Evolutionary conservation across 176 grass and related monocot species (phyloP), one percentile per base, ranked within the genome.

Genomic region (Rhynchospora tenuis): DNA sequence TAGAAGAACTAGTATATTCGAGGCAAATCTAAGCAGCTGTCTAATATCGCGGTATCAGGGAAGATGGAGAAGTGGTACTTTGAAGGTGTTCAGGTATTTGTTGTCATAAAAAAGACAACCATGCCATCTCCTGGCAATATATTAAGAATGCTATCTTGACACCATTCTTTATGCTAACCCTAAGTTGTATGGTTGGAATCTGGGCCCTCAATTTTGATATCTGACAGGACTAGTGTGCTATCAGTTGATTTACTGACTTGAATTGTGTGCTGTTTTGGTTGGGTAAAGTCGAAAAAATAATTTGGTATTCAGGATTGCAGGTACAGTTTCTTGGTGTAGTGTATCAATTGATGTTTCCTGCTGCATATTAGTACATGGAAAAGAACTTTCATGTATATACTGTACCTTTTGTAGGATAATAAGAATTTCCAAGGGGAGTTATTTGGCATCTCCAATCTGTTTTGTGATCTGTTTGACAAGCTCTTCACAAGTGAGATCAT

Each of bases 391-490:
- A 54, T 75, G 45, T 45, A 54, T 52, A 22, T 74, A 27, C 48
- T 75, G 11, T 75, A 16, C 72, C 72, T 74, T 47, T 84, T 75
- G 77, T 66, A 98, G 95, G 95, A 94, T 83, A 88, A 93, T 85
- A 98, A 93, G 83, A 94, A 98, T 82, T 98, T 93, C 88, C 90
- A 98, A 85, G 95, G 95, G 27, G 95, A 98, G 52, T 88, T 98
- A 68, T 98, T 98, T 91, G 95, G 95, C 83, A 94, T 98, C 73
- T 98, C 89, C 84, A 98, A 98, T 88, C 86, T 98, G 64, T 98
- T 98, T 85, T 84, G 84, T 4, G 90, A 98, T 75, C 75, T 98
- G 67, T 98, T 90, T 77, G 92, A 98, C 81, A 93, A 98, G 87
- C 92, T 94, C 83, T 98, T 98, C 60, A 98, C 92, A 65, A 98